Base-by-base conservation (phyloP, 352 stramenopile genomes). In the Phytophthora litchii region DNA sequence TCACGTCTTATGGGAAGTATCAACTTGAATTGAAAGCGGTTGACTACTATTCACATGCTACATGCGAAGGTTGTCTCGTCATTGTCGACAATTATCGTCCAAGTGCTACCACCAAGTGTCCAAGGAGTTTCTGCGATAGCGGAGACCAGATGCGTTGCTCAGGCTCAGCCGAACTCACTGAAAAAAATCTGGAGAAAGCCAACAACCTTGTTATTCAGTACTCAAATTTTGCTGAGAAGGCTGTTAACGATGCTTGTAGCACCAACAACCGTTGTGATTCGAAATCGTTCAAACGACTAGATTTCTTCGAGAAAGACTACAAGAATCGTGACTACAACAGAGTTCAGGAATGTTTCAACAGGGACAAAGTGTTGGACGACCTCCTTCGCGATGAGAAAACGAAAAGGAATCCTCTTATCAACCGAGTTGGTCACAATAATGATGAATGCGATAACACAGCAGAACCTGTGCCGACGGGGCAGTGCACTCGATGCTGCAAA, bases 61-160 rank as follows among this genome's bases (percentile, higher is more conserved):
- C 54, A 40, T 91, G 79, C 51, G 38, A 62, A 7, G 82, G 77
- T 3, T 91, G 82, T 38, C 49, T 91, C 7, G 61, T 74, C 0
- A 73, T 91, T 14, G 63, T 85, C 3, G 82, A 91, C 45, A 54
- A 83, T 1, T 72, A 71, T 56, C 79, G 79, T 23, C 82, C 82
- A 2, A 57, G 47, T 13, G 53, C 47, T 23, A 83, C 63, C 0
- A 72, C 59, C 0, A 21, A 25, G 27, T 89, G 82, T 16, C 79
- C 79, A 0, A 32, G 17, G 3, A 65, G 48, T 17, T 79, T 85
- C 49, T 80, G 63, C 31, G 80, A 86, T 29, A 34, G 60, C 13
- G 47, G 55, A 0, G 21, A 64, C 21, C 32, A 46, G 1, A 37
- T 57, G 23, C 41, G 20, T 1, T 56, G 47, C 13, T n/a, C 32